Base-by-base conservation (phyloP, 495 filamentous ascomycete species). In the Penicillium ucsense region DNA sequence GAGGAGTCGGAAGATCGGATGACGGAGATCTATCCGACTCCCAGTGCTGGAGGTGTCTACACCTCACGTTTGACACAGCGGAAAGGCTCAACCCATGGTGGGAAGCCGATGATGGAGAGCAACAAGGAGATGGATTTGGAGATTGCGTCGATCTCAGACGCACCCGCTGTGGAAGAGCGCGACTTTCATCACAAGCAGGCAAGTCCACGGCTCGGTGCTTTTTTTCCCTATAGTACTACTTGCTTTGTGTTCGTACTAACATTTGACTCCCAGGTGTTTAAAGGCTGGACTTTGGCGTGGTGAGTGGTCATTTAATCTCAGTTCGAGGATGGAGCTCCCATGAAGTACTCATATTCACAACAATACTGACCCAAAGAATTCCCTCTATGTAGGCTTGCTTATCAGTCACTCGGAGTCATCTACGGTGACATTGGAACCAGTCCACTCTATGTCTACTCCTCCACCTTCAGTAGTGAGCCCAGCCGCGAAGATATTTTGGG, bases 361-460 rank as follows among this genome's bases (percentile, higher is more conserved):
- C 34, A 28, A 34, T 27, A 9, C 45, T 47, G 3, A 47, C 27
- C 8, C 30, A 7, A 32, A 2, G 8, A 5, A n/a, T 28, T 39
- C 3, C n/a, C 5, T 30, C 27, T 10, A 31, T 35, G 36, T 36
- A 51, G 67, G 62, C 70, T 86, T 34, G 73, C 82, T 5, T 86
- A 86, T 56, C 82, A 85, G 58, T 80, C 77, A 1, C 76, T 78
- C 39, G 83, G 83, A 31, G 79, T 81, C 43, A 86, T 87, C 41
- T 87, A 86, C 53, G 83, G 83, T 6, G 83, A 87, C 49, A 87
- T 86, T 49, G 84, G 84, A 34, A 86, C 84, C 4, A 83, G 76
- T 47, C 83, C 84, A 5, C 72, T 86, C 20, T 86, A 86, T 49
- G 83, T 85, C 43, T 86, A 64, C 48, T 85, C 82, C 10, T 84